These are phyloP conservation scores for Verbena officinalis DNA, from an alignment of 257 asterid species.

Conservation along the genomic window DNA sequence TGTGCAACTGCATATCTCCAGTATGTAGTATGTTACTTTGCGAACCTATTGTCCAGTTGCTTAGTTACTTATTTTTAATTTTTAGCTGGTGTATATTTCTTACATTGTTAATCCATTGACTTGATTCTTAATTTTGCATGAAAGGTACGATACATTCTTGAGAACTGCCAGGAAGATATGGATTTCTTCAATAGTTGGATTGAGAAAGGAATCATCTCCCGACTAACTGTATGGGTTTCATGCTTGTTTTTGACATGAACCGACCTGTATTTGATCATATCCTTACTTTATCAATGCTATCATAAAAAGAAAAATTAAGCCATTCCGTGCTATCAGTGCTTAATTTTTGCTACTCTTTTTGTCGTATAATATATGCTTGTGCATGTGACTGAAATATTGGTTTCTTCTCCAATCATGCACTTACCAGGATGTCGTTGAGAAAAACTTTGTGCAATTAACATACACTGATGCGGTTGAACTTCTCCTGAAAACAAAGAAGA, in stretches of 20 bases:
- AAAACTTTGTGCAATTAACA: slow-evolving; percentile 77
- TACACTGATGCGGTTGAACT: slow-evolving; percentile 86
- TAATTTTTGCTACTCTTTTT: slow-evolving; percentile 6
- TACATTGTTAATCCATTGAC: slow-evolving; percentile 26
- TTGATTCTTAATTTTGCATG: slow-evolving; percentile 30
- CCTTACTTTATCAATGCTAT: background rate
- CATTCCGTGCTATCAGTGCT: background rate
- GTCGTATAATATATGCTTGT: slow-evolving; percentile 12
- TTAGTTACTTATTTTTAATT: slow-evolving; percentile 9
- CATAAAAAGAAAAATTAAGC: background rate
- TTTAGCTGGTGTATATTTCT: slow-evolving; percentile 24
- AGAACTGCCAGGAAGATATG: slow-evolving; percentile 98
- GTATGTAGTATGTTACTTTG: slow-evolving; percentile 97
- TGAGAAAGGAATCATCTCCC: slow-evolving; percentile 87
- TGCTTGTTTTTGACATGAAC: slow-evolving; percentile 8
- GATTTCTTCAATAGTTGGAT: slow-evolving; percentile 94
- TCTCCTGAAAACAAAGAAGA: slow-evolving; percentile 70
- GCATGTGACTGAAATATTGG: slow-evolving; percentile 34
- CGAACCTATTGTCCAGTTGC: slow-evolving; percentile 40
- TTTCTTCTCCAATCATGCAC: slow-evolving; percentile 28
- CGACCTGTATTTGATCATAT: background rate
- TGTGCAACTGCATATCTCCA: slow-evolving; percentile 99
- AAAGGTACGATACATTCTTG: slow-evolving; percentile 83
- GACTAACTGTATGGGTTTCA: slow-evolving; percentile 64
- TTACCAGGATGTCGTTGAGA: slow-evolving; percentile 84